A percentile compares a stretch with the other conserved stretches of the same genome.
Evolutionary conservation across 345 rosid species (phyloP).

Genomic region (Diplotaxis tenuifolia): DNA sequence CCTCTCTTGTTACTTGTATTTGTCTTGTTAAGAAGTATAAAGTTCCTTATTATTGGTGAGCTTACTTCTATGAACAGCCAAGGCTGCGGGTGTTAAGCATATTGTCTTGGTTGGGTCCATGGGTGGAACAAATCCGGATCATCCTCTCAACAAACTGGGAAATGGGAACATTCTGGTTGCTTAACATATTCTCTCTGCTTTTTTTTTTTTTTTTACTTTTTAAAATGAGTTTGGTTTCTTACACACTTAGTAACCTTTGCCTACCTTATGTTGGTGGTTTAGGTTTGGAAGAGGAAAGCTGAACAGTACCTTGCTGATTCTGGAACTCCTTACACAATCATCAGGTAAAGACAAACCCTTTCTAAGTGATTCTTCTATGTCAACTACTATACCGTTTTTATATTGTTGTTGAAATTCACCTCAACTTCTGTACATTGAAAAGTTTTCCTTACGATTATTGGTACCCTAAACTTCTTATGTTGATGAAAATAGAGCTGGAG

Average conservation of each 20-base stretch:
- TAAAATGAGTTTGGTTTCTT: constrained; percentile 9
- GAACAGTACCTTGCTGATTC: constrained; percentile 88
- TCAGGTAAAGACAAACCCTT: constrained; percentile 46
- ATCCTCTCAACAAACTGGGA: constrained; percentile 76
- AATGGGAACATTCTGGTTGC: constrained; percentile 82
- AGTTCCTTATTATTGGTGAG: not conserved
- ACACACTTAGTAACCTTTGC: not conserved
- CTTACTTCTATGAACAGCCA: constrained; percentile 49
- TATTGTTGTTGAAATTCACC: not conserved
- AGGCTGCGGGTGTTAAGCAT: constrained; percentile 83
- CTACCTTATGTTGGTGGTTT: not conserved
- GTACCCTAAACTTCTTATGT: not conserved
- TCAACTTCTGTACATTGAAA: not conserved
- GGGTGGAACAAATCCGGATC: constrained; percentile 77
- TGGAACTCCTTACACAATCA: constrained; percentile 83
- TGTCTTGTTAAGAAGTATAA: not conserved
- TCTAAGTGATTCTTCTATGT: not conserved
- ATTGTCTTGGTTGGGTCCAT: constrained; percentile 86
- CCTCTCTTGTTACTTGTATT: not conserved
- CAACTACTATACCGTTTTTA: not conserved
- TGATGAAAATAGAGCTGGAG: constrained; percentile 65
- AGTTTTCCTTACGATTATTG: not conserved
- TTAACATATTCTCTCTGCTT: not conserved
- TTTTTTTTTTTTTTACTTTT: not conserved
- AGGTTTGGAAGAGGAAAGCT: constrained; percentile 94